Percentiles rank a stretch among this genome's conserved stretches.
phyloP scores from a whole-genome alignment of 1,139 yeast genomes.

The Saccharomyces hybrid region DNA sequence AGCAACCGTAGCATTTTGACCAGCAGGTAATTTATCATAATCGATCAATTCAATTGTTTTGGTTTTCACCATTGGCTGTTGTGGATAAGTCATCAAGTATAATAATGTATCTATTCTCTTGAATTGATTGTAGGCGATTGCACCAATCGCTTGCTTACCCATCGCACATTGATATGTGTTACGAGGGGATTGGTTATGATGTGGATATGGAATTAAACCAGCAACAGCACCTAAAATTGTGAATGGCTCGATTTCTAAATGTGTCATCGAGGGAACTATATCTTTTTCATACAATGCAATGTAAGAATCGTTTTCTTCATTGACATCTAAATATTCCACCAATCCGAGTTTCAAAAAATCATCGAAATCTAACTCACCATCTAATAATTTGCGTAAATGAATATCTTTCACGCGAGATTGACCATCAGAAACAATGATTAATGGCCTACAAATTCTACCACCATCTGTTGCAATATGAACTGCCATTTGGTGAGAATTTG shows the following conservation, averaged over 20 bases:
- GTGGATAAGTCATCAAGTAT: slow-evolving; percentile 95
- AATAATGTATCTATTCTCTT: slow-evolving; percentile 89
- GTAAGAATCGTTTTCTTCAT: slow-evolving; percentile 91
- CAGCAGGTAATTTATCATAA: slow-evolving; percentile 96
- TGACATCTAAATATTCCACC: slow-evolving; percentile 94
- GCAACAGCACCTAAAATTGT: slow-evolving; percentile 98
- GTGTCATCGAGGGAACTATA: slow-evolving; percentile 56
- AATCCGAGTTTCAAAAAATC: slow-evolving; percentile 80
- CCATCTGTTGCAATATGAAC: slow-evolving; percentile 99
- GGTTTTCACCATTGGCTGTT: slow-evolving; percentile 98
- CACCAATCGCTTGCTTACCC: slow-evolving; percentile 99
- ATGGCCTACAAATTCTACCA: slow-evolving; percentile 95
- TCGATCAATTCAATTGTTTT: slow-evolving; percentile 92
- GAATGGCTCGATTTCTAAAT: slow-evolving; percentile 92
- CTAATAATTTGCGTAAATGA: slow-evolving; percentile 55
- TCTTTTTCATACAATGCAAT: slow-evolving; percentile 85
- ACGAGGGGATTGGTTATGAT: slow-evolving; percentile 97
- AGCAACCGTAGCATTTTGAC: slow-evolving; percentile 97
- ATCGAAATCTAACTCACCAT: slow-evolving; percentile 77
- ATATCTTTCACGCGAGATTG: slow-evolving; percentile 60
- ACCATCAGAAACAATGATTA: slow-evolving; percentile 75
- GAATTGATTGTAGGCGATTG: slow-evolving; percentile 94
- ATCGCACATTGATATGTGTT: slow-evolving; percentile 98
- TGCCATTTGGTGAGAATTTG: slow-evolving; percentile 81
- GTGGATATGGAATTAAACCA: slow-evolving; percentile 98